Evolutionary conservation across 2,329 filamentous ascomycete genomes (phyloP), one percentile per base, ranked within the genome.

Genomic region (Paracamarosporium sp.): DNA sequence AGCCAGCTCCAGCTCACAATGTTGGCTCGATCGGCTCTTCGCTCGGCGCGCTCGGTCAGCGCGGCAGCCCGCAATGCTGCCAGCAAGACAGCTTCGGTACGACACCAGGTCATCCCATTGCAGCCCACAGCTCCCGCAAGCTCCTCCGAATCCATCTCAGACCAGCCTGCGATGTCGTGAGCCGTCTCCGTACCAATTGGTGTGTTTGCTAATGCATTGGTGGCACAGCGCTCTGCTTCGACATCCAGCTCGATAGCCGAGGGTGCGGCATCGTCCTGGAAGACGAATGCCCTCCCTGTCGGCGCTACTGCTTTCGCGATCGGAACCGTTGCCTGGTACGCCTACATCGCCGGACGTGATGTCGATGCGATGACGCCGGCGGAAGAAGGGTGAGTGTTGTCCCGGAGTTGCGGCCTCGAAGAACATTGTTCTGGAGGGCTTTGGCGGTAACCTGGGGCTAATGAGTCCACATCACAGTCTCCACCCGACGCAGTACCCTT

Each of bases 291-390:
- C 73, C 90, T 93, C 77, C 92, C 92, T 76, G 87, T 88, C 74
- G 91, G 91, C 76, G 93, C 95, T 71, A 97, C 93, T 71, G 88
- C 90, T 72, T 86, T 93, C 76, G 92, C 94, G 72, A 84, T 92
- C 80, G 93, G 93, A 73, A 94, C 94, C 68, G 88, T 94, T 74
- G 93, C 92, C 71, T 98, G 93, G 93, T 98, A 97, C 84, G 96
- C 94, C 81, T 92, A 97, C 82, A 89, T 96, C 71, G 98, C 96
- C 81, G 95, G 93, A 75, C 88, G 91, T 72, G 88, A 90, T 72
- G 90, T 91, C 63, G 87, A 92, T 80, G 95, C 95, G 71, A 90
- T 90, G 88, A 93, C 94, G 71, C 93, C 92, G 65, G 90, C 90
- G 75, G 95, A 99, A 85, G 95, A 99, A 88, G 95, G 95, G 95